Evolutionary conservation across 306 rosid genomes (phyloP).

Genomic region (Quercus variabilis): DNA sequence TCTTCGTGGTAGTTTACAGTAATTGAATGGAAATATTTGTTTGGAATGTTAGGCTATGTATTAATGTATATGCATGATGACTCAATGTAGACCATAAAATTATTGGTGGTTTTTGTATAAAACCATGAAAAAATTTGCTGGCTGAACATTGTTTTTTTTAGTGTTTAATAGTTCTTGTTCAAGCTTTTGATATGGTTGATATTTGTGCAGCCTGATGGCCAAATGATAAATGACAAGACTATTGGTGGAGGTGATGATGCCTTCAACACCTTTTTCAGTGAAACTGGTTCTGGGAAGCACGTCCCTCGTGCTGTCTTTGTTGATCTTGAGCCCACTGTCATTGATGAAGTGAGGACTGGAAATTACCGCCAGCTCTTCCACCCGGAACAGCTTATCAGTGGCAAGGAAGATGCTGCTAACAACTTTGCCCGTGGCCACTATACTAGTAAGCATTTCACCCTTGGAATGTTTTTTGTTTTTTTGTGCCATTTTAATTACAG

Average conservation of each 20-base stretch:
- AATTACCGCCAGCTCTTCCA: neutral
- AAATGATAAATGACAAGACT: constrained; percentile 2
- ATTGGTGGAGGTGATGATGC: constrained; percentile 15
- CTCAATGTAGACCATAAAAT: too few species aligned
- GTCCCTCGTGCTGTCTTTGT: constrained; percentile 8
- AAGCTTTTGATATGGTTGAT: too few species aligned
- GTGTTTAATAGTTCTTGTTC: too few species aligned
- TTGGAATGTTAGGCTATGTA: too few species aligned
- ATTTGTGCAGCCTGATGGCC: constrained; percentile 6
- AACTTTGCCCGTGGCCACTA: constrained; percentile 19
- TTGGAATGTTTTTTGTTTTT: neutral
- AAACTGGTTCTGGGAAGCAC: constrained; percentile 10
- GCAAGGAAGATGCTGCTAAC: constrained; percentile 13
- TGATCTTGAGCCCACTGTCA: constrained; percentile 13
- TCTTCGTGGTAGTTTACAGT: too few species aligned
- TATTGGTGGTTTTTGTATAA: too few species aligned
- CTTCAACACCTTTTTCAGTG: constrained; percentile 10
- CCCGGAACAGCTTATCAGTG: neutral
- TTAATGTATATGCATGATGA: too few species aligned
- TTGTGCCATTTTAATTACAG: neutral
- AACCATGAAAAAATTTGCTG: too few species aligned
- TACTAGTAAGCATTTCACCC: neutral
- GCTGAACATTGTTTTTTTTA: too few species aligned
- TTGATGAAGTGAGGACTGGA: constrained; percentile 17
- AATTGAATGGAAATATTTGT: too few species aligned